Conservation (phyloP, 2,329 filamentous ascomycete genomes). For the Aspergillus alliaceus region DNA sequence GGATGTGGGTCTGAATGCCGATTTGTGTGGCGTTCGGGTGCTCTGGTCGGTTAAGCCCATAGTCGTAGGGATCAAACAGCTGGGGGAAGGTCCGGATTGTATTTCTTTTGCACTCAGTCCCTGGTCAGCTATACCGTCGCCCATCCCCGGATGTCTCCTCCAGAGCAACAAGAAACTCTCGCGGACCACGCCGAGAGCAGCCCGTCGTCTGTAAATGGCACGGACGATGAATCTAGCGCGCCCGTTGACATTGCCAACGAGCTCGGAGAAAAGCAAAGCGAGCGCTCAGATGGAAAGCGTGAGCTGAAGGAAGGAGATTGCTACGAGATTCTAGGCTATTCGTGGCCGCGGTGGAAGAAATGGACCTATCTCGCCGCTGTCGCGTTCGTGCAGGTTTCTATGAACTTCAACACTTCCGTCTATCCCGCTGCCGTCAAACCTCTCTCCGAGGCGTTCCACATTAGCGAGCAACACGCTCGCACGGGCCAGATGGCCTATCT, state of each 20-base stretch:
- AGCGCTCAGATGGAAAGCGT: slow-evolving; percentile 12
- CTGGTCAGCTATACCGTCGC: not conserved
- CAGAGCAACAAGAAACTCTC: not conserved
- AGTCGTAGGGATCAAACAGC: too few species aligned
- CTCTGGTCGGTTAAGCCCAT: too few species aligned
- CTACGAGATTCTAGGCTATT: slow-evolving; percentile 62
- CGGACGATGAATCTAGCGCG: not conserved
- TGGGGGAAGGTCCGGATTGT: too few species aligned
- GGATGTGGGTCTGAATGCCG: too few species aligned
- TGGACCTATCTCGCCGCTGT: slow-evolving; percentile 52
- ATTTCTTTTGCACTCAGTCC: not conserved
- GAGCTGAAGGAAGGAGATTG: slow-evolving; percentile 55
- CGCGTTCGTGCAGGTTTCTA: slow-evolving; percentile 68
- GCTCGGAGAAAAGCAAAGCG: not conserved
- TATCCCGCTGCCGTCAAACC: slow-evolving; percentile 66
- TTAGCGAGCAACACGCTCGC: slow-evolving; percentile 65
- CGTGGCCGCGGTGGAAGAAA: slow-evolving; percentile 44
- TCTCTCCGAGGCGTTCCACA: slow-evolving; percentile 63
- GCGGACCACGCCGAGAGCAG: not conserved
- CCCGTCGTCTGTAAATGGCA: not conserved
- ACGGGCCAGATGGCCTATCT: slow-evolving; percentile 73
- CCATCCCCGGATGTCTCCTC: not conserved
- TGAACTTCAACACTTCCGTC: slow-evolving; percentile 73
- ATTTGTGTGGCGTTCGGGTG: too few species aligned
- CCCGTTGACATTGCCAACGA: not conserved